Conservation (phyloP, 1,139 yeast species). For the Magnusiomyces fungicola region DNA sequence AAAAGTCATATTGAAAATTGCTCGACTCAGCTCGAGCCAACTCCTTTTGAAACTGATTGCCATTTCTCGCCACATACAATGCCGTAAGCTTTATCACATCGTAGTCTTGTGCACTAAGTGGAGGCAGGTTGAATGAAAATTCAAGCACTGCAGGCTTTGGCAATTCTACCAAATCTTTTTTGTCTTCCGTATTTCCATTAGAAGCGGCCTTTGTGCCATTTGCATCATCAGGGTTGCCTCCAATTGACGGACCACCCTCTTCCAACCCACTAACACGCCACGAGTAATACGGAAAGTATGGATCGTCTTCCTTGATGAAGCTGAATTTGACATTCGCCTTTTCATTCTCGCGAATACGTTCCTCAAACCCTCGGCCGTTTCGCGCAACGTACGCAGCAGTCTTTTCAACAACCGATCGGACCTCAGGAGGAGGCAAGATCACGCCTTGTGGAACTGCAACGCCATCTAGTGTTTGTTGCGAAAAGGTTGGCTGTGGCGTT, state of each 20-base stretch:
- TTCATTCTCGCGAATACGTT: conserved; percentile 45
- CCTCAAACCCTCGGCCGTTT: conserved; percentile 63
- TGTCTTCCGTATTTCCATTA: conserved; percentile 10
- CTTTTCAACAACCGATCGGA: conserved; percentile 52
- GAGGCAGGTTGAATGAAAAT: conserved; percentile 46
- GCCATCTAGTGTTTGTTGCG: conserved; percentile 7
- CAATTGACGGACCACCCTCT: conserved; percentile 21
- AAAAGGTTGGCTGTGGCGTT: neutral
- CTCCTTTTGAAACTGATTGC: conserved; percentile 39
- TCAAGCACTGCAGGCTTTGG: conserved; percentile 37
- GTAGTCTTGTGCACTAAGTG: conserved; percentile 56
- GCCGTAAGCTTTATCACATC: conserved; percentile 71
- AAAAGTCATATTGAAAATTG: conserved; percentile 60
- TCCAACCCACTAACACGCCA: conserved; percentile 32
- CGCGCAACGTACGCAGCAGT: conserved; percentile 65
- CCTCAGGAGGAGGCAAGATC: conserved; percentile 51
- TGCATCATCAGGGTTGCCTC: neutral
- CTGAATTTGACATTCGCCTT: conserved; percentile 49
- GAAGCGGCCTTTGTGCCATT: conserved; percentile 8
- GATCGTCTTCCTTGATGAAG: conserved; percentile 50
- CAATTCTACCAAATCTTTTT: neutral
- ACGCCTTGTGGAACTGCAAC: conserved; percentile 37
- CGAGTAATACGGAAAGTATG: conserved; percentile 51
- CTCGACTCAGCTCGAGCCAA: conserved; percentile 38
- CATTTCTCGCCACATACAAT: conserved; percentile 51